Base-by-base conservation (phyloP, 257 asterid genomes). In the Plantago major region DNA sequence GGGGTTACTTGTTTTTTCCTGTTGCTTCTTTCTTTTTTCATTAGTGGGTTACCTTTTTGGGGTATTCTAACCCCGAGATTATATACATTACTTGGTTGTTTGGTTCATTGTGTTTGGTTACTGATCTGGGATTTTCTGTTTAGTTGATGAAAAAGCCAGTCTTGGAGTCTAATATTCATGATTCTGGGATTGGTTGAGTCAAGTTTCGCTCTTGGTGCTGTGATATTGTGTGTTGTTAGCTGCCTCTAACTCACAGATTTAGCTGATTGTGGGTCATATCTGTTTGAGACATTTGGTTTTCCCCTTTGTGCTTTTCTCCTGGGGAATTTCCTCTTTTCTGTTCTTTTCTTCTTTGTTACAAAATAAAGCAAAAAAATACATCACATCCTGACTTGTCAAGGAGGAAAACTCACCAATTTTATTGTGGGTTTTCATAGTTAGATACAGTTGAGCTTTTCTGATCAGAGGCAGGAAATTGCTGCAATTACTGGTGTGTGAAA, bases 171-270 rank as follows among this genome's bases (percentile, higher is more conserved):
- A 75, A 48, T 76, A 78, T 84, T 70, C 78, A 76, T 62, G 90
- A 83, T 79, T 87, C 90, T 65, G 89, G 92, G 74, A 77, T 84
- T 54, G 89, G 88, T 74, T 85, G 79, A 90, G 69, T 61, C 67
- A 63, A 55, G 54, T 65, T 72, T 50, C 28, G 26, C 15, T 48
- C 26, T 49, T 67, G 42, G 37, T 66, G 66, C 51, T 67, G 71
- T 42, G 64, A 42, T 60, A 46, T 64, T 37, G 26, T 74, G 61
- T 67, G 68, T n/a, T 8, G 33, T 47, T 51, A 38, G 66, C 53
- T 45, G 55, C 49, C 60, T 60, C 64, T 55, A 16, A 52, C 17
- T 9, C 12, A 19, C 18, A 44, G 42, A 44, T 60, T 60, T 60
- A 72, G 40, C 40, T 33, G 40, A 33, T 33, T 33, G 79, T 71